Evolutionary conservation across 2,329 filamentous ascomycete species (phyloP).

Genomic region (Hypoxylon sp.): DNA sequence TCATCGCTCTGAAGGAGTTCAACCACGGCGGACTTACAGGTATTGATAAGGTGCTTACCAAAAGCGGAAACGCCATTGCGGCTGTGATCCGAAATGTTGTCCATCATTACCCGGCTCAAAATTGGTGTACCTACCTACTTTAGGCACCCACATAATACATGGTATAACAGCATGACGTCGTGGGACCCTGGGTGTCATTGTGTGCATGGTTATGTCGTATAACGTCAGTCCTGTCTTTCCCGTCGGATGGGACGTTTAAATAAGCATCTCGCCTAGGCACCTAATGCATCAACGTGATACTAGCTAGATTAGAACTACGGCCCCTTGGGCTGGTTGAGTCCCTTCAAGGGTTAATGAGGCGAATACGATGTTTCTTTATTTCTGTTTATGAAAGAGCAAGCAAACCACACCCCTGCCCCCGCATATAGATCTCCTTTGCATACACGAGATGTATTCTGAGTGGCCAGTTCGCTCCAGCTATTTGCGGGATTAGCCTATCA

Average conservation of each 20-base stretch:
- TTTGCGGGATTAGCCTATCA: not conserved
- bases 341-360: conserved; percentile 5
- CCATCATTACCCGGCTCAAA: too few relatives aligned
- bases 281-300: too few relatives aligned
- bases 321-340: not conserved
- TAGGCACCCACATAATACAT: too few relatives aligned
- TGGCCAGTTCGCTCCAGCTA: conserved; percentile 27
- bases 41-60: too few relatives aligned
- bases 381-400: not conserved
- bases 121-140: too few relatives aligned
- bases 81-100: too few relatives aligned
- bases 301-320: too few relatives aligned
- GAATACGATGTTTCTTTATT: conserved; percentile 21
- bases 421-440: conserved; percentile 28
- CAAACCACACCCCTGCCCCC: not conserved
- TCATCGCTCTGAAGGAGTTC: too few relatives aligned
- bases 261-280: too few relatives aligned
- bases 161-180: not conserved
- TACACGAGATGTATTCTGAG: conserved; percentile 28
- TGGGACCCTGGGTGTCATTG: not conserved
- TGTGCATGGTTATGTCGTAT: conserved; percentile 1
- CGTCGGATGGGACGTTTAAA: not conserved
- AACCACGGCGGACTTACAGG: too few relatives aligned
- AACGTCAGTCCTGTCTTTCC: not conserved
- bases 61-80: too few relatives aligned